Percentiles rank a stretch among this genome's conserved stretches.
These are phyloP conservation scores for Alnus rubra DNA, from an alignment of 306 rosid species.

Conservation along the genomic window DNA sequence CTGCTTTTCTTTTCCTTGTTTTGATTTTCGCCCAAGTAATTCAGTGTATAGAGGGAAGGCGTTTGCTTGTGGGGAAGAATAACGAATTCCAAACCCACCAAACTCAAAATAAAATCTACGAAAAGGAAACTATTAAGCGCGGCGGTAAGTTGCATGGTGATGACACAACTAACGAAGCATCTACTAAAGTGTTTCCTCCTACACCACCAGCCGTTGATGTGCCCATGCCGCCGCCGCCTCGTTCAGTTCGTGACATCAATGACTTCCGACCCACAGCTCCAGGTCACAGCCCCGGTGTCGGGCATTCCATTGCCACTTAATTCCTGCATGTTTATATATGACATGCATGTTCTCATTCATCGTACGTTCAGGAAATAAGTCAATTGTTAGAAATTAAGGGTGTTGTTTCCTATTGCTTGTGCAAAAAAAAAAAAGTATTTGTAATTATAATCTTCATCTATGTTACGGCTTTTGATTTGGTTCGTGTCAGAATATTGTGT, in stretches of 20 bases:
- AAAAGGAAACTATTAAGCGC: neutral
- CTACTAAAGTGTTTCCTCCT: slow-evolving; percentile 29
- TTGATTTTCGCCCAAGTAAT: slow-evolving; percentile 24
- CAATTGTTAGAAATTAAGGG: neutral
- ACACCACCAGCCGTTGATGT: slow-evolving; percentile 20
- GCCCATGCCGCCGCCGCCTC: slow-evolving; percentile 23
- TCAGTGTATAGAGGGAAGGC: slow-evolving; percentile 34
- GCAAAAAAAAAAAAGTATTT: too few species aligned
- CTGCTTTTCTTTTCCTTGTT: slow-evolving; percentile 22
- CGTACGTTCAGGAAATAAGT: neutral
- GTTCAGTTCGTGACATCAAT: slow-evolving; percentile 24
- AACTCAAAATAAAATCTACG: slow-evolving; percentile 10
- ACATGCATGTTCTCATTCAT: neutral
- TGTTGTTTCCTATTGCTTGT: too few species aligned
- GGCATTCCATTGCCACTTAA: slow-evolving; percentile 36
- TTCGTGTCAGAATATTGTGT: too few species aligned
- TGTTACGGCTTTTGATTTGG: too few species aligned
- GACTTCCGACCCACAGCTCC: slow-evolving; percentile 68
- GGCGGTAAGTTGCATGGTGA: neutral
- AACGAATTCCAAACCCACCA: slow-evolving; percentile 16
- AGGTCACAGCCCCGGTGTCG: slow-evolving; percentile 83
- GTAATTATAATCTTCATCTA: too few species aligned
- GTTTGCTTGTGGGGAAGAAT: slow-evolving; percentile 20
- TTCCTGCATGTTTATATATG: neutral
- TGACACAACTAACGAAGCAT: neutral